Conservation (phyloP, 495 filamentous ascomycete species). For the Copromyces sp. region DNA sequence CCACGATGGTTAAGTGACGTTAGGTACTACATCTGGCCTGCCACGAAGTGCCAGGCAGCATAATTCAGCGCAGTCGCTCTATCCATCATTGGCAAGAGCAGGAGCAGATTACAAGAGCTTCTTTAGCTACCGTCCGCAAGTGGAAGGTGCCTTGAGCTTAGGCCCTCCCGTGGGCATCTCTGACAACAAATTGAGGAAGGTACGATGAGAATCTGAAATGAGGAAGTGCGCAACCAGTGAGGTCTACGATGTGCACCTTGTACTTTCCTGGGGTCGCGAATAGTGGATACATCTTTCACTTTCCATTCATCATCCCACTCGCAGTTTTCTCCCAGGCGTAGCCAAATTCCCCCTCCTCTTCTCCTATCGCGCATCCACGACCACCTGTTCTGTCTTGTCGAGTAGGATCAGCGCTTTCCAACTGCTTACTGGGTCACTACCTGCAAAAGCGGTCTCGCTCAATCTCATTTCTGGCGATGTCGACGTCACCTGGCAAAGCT, state of each 20-base stretch:
- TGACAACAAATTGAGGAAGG: not conserved
- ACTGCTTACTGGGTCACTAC: not conserved
- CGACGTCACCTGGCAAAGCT: not conserved
- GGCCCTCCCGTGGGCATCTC: not conserved
- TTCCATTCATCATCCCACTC: not conserved
- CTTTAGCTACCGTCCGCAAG: not conserved
- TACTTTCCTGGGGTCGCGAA: not conserved
- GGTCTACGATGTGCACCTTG: not conserved
- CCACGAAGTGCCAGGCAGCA: not conserved
- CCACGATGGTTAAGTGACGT: not conserved
- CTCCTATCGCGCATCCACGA: not conserved
- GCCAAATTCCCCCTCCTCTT: not conserved
- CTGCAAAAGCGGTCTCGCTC: not conserved
- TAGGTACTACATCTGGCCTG: not conserved
- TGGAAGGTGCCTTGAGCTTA: not conserved
- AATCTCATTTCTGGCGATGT: not conserved
- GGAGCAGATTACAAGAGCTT: not conserved
- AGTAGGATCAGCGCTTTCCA: not conserved
- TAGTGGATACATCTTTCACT: not conserved
- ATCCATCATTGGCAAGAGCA: not conserved
- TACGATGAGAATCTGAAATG: not conserved
- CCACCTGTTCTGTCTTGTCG: not conserved
- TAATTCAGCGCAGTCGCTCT: not conserved
- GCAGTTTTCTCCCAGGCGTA: not conserved
- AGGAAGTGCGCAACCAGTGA: not conserved